Percentiles rank a stretch among this genome's conserved stretches.
Evolutionary conservation across 148 eudicot genomes (phyloP).

Genomic region (Linanthus parryae): DNA sequence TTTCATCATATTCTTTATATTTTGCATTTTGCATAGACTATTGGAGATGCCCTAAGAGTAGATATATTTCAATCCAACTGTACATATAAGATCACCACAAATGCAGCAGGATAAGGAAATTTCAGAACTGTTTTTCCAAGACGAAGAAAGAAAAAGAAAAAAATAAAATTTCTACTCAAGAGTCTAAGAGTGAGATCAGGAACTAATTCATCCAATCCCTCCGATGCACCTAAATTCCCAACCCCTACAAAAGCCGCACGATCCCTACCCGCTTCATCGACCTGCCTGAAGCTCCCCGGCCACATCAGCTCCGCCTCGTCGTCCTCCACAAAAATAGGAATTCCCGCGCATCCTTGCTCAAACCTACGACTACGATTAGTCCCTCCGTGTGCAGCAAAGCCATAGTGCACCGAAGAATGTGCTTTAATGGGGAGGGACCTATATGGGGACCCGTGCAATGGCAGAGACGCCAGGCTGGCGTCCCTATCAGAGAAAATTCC

Average conservation of each 20-base stretch:
- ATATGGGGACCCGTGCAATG: conserved; percentile 33
- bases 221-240: conserved; percentile 6
- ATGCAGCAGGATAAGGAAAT: too few relatives aligned
- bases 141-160: too few relatives aligned
- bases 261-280: conserved; percentile 8
- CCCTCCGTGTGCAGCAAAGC: conserved; percentile 27
- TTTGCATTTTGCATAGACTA: too few relatives aligned
- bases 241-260: conserved; percentile 2
- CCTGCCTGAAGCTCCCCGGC: conserved; percentile 59
- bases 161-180: conserved; percentile 15
- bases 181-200: conserved; percentile 65
- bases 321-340: conserved; percentile 24
- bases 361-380: too few relatives aligned
- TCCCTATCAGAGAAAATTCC: conserved; percentile 43
- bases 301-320: conserved; percentile 26
- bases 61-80: too few relatives aligned
- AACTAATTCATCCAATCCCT: conserved; percentile 11
- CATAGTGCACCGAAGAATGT: conserved; percentile 55
- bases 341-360: conserved; percentile 11
- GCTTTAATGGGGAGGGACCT: conserved; percentile 57
- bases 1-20: too few relatives aligned
- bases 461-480: conserved; percentile 41
- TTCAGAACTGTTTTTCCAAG: too few relatives aligned
- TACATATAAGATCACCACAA: too few relatives aligned
- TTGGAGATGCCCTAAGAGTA: too few relatives aligned